Conservation (phyloP, 2,329 filamentous ascomycete species). For the Dissoconium aciculare region DNA sequence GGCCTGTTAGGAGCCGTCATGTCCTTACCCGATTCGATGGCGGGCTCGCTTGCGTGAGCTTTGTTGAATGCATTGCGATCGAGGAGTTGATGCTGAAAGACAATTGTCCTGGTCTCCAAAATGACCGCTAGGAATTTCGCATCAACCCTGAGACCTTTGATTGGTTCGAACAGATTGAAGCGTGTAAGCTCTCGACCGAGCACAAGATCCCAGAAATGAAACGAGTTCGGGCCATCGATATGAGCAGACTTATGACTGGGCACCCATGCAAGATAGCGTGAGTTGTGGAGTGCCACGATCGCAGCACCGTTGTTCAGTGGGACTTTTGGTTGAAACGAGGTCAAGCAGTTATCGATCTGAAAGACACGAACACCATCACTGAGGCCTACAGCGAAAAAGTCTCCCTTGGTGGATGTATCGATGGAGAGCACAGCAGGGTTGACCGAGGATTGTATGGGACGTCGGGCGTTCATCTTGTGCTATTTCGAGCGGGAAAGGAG, state of each 20-base stretch:
- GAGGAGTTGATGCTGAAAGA: constrained; percentile 19
- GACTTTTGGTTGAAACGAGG: constrained; percentile 16
- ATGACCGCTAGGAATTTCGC: constrained; percentile 65
- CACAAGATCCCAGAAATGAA: constrained; percentile 69
- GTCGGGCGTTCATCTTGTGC: constrained; percentile 77
- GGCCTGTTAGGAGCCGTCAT: constrained; percentile 15
- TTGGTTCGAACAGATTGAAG: constrained; percentile 63
- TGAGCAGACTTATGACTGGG: constrained; percentile 53
- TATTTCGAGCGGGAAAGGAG: no score
- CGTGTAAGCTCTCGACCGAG: constrained; percentile 61
- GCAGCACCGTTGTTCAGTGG: constrained; percentile 14
- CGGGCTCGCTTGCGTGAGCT: constrained; percentile 1
- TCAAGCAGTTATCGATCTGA: constrained; percentile 23
- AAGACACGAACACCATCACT: constrained; percentile 61
- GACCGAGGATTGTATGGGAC: constrained; percentile 62
- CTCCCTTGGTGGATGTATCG: constrained; percentile 72
- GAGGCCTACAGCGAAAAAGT: constrained; percentile 73
- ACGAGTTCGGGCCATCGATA: constrained; percentile 19
- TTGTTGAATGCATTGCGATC: neutral
- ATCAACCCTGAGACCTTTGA: constrained; percentile 65
- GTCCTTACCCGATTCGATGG: neutral
- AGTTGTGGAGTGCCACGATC: constrained; percentile 22
- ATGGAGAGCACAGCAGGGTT: constrained; percentile 65
- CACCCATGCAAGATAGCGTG: constrained; percentile 63
- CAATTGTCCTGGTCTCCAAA: constrained; percentile 30